Conservation (phyloP, 176 grass and related monocot species). For the Cenchrus purpureus region DNA sequence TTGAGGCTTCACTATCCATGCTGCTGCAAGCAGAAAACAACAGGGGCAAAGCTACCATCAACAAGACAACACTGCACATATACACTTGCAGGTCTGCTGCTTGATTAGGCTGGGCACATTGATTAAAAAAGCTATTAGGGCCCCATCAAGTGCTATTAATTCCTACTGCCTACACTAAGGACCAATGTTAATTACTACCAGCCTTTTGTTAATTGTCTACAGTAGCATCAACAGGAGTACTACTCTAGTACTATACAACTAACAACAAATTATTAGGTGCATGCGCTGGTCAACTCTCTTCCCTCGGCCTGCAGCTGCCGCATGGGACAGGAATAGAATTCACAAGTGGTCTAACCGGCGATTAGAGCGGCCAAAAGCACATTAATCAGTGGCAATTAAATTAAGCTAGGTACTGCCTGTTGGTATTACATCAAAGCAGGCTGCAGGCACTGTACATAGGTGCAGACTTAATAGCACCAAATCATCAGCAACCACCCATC, state of each 20-base stretch:
- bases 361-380: neutral
- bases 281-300: neutral
- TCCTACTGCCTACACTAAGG: neutral
- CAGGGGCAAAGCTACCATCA: neutral
- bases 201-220: neutral
- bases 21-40: neutral
- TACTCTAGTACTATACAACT: neutral
- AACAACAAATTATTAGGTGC: neutral
- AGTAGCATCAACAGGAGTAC: neutral
- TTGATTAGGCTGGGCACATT: neutral
- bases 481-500: too few relatives aligned
- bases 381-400: neutral
- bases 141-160: neutral
- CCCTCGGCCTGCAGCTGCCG: neutral
- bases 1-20: constrained; percentile 14
- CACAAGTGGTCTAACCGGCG: constrained; percentile 8
- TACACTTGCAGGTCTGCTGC: neutral
- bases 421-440: neutral
- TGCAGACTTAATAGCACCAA: too few relatives aligned
- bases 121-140: neutral
- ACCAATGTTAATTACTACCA: neutral
- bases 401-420: neutral
- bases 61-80: neutral
- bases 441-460: neutral
- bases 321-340: too few relatives aligned